Evolutionary conservation across 441 rosid genomes (phyloP), one percentile per base, ranked within the genome.

Genomic region (Brassica balearica): DNA sequence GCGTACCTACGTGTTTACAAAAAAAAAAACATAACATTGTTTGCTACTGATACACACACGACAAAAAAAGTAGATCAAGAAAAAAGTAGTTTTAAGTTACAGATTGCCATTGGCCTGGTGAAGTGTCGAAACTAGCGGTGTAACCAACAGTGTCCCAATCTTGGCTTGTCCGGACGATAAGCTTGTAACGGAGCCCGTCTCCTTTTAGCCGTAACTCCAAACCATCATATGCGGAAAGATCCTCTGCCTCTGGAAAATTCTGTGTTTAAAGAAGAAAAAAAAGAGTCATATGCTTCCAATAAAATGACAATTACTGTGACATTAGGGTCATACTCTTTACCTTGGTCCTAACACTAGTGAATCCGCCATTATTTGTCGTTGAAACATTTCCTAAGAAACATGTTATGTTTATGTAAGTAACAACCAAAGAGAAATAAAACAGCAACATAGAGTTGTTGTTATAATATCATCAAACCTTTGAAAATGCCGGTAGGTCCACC

Each of bases 111-210:
- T 89, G 84, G 71, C 88, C 96, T 75, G 72, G 85, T 5, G 71
- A 66, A 23, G 98, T 95, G 83, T 95, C 94, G 79, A 92, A 90
- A 77, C 97, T 75, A 60, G 84, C 81, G 0, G 95, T 90, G 85
- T 92, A 92, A 62, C 98, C 98, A 46, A 95, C 87, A 32, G 97
- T 89, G 77, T 95, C 98, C 98, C 98, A 95, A 34, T 95, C 95
- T 69, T 78, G 61, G 71, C 91, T 92, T 23, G 88, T 87, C 68
- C 97, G 87, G 63, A 92, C 85, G 22, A 95, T 87, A 53, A 95
- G 84, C 80, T 95, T 95, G 80, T 92, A 95, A 68, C 93, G 87
- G 14, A 84, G 89, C 15, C 96, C 97, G 84, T 95, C 89, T 2
- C 98, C 98, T 80, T 88, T 90, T 41, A 92, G 65, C 27, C 87